Percentiles rank a stretch among this genome's conserved stretches.
Conservation (phyloP, 2,329 filamentous ascomycete genomes). For the Pseudogymnoascus sp. region DNA sequence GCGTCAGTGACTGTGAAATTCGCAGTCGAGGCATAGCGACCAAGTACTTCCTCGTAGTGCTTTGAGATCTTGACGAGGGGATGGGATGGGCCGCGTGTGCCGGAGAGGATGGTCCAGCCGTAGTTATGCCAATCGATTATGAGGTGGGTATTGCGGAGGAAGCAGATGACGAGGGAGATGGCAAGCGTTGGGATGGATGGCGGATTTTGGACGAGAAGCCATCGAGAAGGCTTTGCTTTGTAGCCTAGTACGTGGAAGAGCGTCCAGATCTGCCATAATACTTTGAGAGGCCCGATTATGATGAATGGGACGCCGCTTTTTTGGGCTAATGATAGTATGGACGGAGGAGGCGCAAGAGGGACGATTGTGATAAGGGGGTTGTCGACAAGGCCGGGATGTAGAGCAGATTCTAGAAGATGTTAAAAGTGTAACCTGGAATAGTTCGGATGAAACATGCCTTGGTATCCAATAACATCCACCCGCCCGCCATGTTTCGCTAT, state of each 20-base stretch:
- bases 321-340: conserved; percentile 42
- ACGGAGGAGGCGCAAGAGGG: conserved; percentile 61
- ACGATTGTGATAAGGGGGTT: conserved; percentile 65
- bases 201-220: conserved; percentile 88
- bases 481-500: conserved; percentile 72
- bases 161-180: conserved; percentile 64
- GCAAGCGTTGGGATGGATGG: conserved; percentile 88
- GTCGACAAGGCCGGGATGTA: conserved; percentile 68
- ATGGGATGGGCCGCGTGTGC: conserved; percentile 50
- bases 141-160: conserved; percentile 70
- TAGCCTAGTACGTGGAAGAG: conserved; percentile 70
- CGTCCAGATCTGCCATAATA: conserved; percentile 69
- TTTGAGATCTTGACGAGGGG: conserved; percentile 71
- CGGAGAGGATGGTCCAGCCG: conserved; percentile 82
- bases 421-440: not conserved
- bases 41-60: conserved; percentile 68
- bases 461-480: conserved; percentile 83
- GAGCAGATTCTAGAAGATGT: conserved; percentile 57
- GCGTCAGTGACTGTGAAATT: conserved; percentile 86
- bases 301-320: conserved; percentile 69
- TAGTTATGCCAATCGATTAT: conserved; percentile 99
- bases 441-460: conserved; percentile 46
- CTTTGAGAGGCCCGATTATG: conserved; percentile 73
- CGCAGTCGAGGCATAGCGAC: conserved; percentile 56
- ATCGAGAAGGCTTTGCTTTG: conserved; percentile 63